Conservation (phyloP, 805 yeast species). For the Candida berthetii region DNA sequence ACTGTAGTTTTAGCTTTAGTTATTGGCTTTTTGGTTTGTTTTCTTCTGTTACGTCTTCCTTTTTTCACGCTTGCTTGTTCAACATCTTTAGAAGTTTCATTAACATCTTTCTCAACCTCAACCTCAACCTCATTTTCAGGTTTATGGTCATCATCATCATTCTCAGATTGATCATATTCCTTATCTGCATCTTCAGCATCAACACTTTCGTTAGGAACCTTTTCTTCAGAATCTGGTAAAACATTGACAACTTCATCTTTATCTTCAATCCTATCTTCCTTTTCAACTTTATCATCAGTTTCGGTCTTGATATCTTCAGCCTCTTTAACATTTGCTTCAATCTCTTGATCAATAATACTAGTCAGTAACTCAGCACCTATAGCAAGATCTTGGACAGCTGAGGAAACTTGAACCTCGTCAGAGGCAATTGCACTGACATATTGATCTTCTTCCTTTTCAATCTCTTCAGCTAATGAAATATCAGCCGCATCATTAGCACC, state of each 20-base stretch:
- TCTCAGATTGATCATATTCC: too few relatives aligned
- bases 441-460: slow-evolving; percentile 5
- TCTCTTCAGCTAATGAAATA: slow-evolving; percentile 12
- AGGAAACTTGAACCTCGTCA: background rate
- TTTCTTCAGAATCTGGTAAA: background rate
- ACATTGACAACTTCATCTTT: slow-evolving; percentile 1
- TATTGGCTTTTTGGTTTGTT: background rate
- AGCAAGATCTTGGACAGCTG: background rate
- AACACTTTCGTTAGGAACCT: too few relatives aligned
- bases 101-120: too few relatives aligned
- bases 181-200: background rate
- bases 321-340: background rate
- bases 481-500: slow-evolving; percentile 11
- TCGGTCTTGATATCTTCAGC: background rate
- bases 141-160: too few relatives aligned
- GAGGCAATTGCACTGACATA: slow-evolving; percentile 1
- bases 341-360: background rate
- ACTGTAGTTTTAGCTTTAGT: background rate
- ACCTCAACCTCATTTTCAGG: too few relatives aligned
- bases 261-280: slow-evolving; percentile 1
- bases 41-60: background rate
- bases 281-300: background rate
- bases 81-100: too few relatives aligned
- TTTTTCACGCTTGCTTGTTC: too few relatives aligned
- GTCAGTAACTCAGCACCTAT: background rate